Conservation (phyloP, 768 basidiomycete species). For the Psilocybe sp. region DNA sequence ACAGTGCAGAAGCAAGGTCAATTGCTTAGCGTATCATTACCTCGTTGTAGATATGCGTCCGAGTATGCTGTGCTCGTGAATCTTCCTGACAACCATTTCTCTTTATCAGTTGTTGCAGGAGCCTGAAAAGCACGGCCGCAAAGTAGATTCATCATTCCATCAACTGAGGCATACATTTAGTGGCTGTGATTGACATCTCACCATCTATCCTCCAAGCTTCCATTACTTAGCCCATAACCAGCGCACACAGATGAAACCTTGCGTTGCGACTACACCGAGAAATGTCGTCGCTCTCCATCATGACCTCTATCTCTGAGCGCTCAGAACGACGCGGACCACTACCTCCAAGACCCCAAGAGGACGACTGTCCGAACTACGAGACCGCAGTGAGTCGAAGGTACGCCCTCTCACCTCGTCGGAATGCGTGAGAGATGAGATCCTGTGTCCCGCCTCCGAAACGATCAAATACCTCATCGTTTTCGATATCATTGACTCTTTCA, state of each 20-base stretch:
- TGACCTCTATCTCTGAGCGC: slow-evolving; percentile 16
- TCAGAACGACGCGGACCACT: slow-evolving; percentile 11
- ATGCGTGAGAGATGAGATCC: slow-evolving; percentile 10
- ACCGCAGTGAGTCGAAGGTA: slow-evolving; percentile 37
- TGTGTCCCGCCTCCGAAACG: background rate
- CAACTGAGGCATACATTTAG: no score
- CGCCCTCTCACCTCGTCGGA: slow-evolving; percentile 6
- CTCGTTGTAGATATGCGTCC: no score
- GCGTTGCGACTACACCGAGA: slow-evolving; percentile 1
- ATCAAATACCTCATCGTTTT: background rate
- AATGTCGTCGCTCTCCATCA: slow-evolving; percentile 26
- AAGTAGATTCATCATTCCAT: no score
- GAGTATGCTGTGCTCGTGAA: no score
- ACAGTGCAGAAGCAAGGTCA: no score
- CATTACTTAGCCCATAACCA: background rate
- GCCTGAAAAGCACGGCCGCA: no score
- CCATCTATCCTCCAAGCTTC: background rate
- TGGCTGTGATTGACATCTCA: no score
- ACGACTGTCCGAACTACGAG: slow-evolving; percentile 40
- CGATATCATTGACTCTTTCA: background rate
- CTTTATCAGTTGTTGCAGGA: no score
- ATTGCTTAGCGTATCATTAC: no score
- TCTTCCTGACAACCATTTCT: no score
- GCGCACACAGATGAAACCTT: background rate
- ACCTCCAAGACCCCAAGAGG: slow-evolving; percentile 20